Conservation (phyloP, 129 eudicot genomes). For the Silybum marianum region DNA sequence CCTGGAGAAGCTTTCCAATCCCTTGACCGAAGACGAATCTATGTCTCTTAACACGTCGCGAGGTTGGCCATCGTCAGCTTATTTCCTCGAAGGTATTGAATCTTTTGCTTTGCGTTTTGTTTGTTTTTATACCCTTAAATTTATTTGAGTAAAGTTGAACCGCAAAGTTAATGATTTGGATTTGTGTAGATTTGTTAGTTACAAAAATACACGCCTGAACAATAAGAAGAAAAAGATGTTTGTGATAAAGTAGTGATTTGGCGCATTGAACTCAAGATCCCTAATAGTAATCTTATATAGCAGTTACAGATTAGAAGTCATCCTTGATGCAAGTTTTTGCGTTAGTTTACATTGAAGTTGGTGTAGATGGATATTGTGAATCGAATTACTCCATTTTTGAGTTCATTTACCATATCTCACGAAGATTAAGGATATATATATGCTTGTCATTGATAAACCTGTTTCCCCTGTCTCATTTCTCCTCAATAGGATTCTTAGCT, state of each 20-base stretch:
- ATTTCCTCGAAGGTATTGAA: constrained; percentile 43
- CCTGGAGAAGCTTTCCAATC: constrained; percentile 19
- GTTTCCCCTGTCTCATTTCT: neutral
- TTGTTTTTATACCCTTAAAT: neutral
- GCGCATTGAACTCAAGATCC: neutral
- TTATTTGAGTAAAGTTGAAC: neutral
- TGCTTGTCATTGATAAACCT: neutral
- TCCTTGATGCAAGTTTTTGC: constrained; percentile 11
- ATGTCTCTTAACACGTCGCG: constrained; percentile 33
- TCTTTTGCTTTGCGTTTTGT: neutral
- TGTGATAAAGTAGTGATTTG: neutral
- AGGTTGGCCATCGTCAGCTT: constrained; percentile 59
- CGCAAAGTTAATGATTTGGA: neutral
- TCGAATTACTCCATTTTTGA: neutral
- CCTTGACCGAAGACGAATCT: constrained; percentile 39
- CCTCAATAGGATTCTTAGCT: neutral
- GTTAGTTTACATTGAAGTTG: neutral
- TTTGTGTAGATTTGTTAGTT: neutral
- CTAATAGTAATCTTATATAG: neutral
- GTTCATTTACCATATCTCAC: neutral
- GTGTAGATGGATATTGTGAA: neutral
- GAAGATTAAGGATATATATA: neutral
- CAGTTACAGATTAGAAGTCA: neutral
- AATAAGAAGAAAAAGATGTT: neutral
- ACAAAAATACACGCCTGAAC: neutral